Base-by-base conservation (phyloP, 495 filamentous ascomycete species). In the Aspergillus taichungensis region DNA sequence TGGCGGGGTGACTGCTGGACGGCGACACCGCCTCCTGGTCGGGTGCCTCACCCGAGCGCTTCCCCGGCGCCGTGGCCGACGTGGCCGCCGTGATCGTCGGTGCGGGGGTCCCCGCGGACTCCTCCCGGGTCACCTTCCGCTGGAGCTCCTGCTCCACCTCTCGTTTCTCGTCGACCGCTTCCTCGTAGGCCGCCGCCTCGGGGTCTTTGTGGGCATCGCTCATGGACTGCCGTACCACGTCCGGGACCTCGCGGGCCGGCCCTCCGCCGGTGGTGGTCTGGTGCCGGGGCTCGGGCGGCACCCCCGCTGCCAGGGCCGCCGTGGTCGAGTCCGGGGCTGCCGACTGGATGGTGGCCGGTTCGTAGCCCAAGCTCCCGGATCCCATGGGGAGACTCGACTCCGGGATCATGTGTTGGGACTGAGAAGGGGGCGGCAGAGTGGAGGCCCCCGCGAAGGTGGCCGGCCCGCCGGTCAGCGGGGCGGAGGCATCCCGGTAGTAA, bases 301-400 rank as follows among this genome's bases (percentile, higher is more conserved):
- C 85, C 14, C 65, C 57, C 32, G 71, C 86, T 24, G 87, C 87
- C 35, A 94, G 73, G 13, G 67, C 75, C 40, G 82, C 80, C 30
- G 87, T 94, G 11, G 87, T 91, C 40, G 85, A 78, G 24, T 64
- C 62, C 4, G 86, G 80, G 5, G 73, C 77, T 24, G 76, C 82
- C 7, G 84, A 87, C 52, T 80, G 84, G 50, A 88, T 78, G 11
- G 70, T 73, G 51, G 73, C 78, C 3, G 71, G 66, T 38, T 80
- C 64, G 11, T 61, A 37, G 8, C 38, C 42, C n/a, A 42, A 24
- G 10, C 43, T 41, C 18, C 43, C 34, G 10, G 56, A 52, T 38
- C 73, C 75, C 52, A 89, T 84, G 12, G 86, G 86, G 42, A 94
- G 73, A 62, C 85, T 87, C 14, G 88, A 92, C 66, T 95, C 88